phyloP scores from a whole-genome alignment of 768 basidiomycete species.

The Leccinum truebloodii region DNA sequence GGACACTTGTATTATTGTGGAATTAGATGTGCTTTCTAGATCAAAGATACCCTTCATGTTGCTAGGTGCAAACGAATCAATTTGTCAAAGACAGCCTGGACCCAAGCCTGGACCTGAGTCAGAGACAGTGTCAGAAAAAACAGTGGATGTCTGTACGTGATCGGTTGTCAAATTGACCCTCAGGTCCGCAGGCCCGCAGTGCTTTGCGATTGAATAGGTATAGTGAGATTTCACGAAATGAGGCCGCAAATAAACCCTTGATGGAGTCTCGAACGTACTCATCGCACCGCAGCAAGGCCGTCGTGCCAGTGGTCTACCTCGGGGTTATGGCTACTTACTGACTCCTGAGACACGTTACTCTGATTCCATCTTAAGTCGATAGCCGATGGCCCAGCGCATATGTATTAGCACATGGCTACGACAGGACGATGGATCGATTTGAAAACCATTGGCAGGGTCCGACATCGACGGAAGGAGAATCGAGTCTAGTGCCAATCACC shows the following conservation, averaged over 20 bases:
- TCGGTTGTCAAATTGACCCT: not conserved
- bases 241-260: not conserved
- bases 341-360: not conserved
- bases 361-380: conserved; percentile 2
- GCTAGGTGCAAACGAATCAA: not conserved
- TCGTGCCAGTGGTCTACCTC: not conserved
- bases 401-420: not conserved
- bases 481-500: conserved; percentile 8
- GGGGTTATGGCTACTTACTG: not conserved
- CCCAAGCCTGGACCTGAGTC: not conserved
- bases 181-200: conserved; percentile 1
- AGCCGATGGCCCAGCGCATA: not conserved
- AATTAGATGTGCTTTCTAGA: conserved; percentile 22
- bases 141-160: conserved; percentile 15
- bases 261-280: conserved; percentile 3
- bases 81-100: not conserved
- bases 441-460: conserved; percentile 4
- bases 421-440: no score
- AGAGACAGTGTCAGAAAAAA: not conserved
- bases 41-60: conserved; percentile 23
- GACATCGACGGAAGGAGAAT: not conserved
- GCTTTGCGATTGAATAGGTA: conserved; percentile 1
- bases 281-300: not conserved
- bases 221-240: not conserved
- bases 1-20: conserved; percentile 21